Conservation (phyloP, 2,329 filamentous ascomycete genomes). For the Monosporascus sp. region DNA sequence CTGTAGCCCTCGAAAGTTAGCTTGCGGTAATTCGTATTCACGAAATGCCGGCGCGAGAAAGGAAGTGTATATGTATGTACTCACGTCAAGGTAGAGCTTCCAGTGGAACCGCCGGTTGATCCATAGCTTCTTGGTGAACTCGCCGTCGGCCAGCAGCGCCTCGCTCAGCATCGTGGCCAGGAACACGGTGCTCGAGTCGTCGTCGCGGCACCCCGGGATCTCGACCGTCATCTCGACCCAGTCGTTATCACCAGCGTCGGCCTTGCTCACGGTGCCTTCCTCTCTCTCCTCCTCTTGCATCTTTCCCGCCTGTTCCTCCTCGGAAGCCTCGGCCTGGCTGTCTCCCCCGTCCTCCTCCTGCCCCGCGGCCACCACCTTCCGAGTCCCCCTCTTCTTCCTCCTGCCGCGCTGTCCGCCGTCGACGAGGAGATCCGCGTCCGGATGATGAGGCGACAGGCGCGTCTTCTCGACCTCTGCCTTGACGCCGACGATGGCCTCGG, state of each 20-base stretch:
- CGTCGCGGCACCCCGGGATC: slow-evolving; percentile 84
- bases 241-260: slow-evolving; percentile 44
- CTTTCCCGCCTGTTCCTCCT: slow-evolving; percentile 29
- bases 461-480: slow-evolving; percentile 91
- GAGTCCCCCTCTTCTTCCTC: slow-evolving; percentile 16
- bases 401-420: slow-evolving; percentile 13
- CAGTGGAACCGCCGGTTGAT: slow-evolving; percentile 94
- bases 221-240: slow-evolving; percentile 93
- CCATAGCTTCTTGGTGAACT: slow-evolving; percentile 65
- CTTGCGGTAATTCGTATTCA: neutral
- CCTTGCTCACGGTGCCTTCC: slow-evolving; percentile 16
- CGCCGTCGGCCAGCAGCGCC: slow-evolving; percentile 70
- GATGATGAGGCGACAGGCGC: slow-evolving; percentile 20
- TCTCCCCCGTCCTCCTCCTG: slow-evolving; percentile 23
- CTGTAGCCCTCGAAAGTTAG: slow-evolving; percentile 37
- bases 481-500: slow-evolving; percentile 90
- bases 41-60: slow-evolving; percentile 1
- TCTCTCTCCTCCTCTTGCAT: slow-evolving; percentile 22
- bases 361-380: slow-evolving; percentile 32
- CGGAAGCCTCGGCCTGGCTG: slow-evolving; percentile 31
- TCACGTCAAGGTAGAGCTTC: slow-evolving; percentile 90
- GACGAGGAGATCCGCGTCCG: slow-evolving; percentile 15
- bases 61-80: slow-evolving; percentile 36
- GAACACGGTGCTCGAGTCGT: slow-evolving; percentile 85
- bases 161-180: slow-evolving; percentile 84